phyloP scores from a whole-genome alignment of 2,329 filamentous ascomycete species.

The Paracorniculantispora psalliotae region DNA sequence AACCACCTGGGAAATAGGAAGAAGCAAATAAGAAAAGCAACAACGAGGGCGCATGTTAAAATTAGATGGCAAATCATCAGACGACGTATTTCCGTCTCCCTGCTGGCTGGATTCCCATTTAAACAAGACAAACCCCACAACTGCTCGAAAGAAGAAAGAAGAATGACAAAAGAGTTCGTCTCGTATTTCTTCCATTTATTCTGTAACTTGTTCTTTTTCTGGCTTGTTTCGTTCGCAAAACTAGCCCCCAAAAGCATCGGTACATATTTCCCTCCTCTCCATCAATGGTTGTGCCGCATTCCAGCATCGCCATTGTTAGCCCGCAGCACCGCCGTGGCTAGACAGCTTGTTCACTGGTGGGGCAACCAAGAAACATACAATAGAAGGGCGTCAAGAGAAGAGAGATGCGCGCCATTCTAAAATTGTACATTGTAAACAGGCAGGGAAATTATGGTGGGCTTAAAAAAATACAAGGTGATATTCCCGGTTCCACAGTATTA shows the following conservation, averaged over 20 bases:
- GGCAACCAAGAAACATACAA: not conserved
- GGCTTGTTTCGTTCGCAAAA: no score
- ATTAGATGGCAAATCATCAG: no score
- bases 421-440: not conserved
- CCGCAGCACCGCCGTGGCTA: not conserved
- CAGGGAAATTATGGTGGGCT: not conserved
- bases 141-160: no score
- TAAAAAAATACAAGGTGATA: not conserved
- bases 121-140: no score
- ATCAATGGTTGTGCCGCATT: not conserved
- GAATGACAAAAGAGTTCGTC: not conserved
- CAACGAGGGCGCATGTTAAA: no score
- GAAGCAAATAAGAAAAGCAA: not conserved
- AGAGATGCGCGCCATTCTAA: not conserved
- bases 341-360: not conserved
- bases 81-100: no score
- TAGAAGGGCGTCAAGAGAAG: not conserved
- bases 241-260: not conserved
- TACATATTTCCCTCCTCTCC: not conserved
- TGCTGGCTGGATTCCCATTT: no score
- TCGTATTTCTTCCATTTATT: not conserved
- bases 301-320: not conserved
- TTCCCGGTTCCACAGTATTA: not conserved
- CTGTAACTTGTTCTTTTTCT: not conserved
- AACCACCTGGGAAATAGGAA: conserved; percentile 3